Base-by-base conservation (phyloP, 768 basidiomycete species). In the Suillus discolor region DNA sequence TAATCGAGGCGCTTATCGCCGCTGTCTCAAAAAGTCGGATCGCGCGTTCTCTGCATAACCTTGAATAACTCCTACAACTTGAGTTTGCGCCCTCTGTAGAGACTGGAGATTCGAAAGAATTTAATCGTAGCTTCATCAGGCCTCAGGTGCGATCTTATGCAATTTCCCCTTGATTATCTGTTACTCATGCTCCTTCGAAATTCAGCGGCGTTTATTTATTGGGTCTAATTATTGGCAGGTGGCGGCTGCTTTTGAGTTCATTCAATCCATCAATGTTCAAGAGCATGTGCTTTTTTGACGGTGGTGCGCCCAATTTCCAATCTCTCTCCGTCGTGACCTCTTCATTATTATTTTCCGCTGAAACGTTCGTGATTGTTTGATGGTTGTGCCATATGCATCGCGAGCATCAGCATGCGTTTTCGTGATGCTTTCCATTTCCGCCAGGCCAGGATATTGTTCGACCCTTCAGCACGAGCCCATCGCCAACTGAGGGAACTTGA, bases 1-100 rank as follows among this genome's bases (percentile, higher is more conserved):
- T 72, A 67, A 71, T 72, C 63, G 51, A 57, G 31, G 65, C 66
- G 66, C 70, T 66, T 73, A 73, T 71, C 74, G 65, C 49, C 62
- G 42, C 57, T 38, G 25, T 61, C 36, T 41, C 39, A 25, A 60
- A 60, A 42, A 28, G 28, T 60, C 18, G 41, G 25, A 59, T 59
- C 38, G 57, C 38, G 38, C 38, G 57, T 39, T 53, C 51, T 53
- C 28, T 53, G 28, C 25, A 28, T 4, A 28, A 23, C 23, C 38
- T 23, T 59, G 36, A n/a, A 15, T 25, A 16, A 39, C 20, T 36
- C 12, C n/a, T 28, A 25, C 57, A 28, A 42, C 25, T 41, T 60
- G 25, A 41, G 59, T 60, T 60, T 60, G 39, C 59, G 59, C 59
- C 59, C 41, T 38, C 55, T 57, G 36, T 20, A 6, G 25, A 31